Percentiles rank a stretch among this genome's conserved stretches.
phyloP scores from a whole-genome alignment of 192 early-diverging fungal species.

The Coemansia asiatica region DNA sequence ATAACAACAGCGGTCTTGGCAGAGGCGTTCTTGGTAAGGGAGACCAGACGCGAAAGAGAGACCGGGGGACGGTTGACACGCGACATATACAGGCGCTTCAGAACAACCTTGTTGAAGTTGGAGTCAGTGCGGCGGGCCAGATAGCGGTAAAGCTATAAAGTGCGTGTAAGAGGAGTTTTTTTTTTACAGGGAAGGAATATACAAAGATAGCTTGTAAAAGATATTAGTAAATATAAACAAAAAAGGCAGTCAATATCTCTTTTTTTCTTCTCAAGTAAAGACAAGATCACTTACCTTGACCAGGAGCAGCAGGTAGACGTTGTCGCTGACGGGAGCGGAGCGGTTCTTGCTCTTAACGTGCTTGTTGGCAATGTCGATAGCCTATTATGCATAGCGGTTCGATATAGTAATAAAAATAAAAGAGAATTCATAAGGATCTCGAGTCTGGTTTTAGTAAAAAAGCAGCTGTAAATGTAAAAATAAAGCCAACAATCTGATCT shows the following conservation, averaged over 20 bases:
- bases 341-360: constrained; percentile 95
- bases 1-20: constrained; percentile 94
- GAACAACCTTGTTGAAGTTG: constrained; percentile 98
- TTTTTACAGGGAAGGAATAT: no score
- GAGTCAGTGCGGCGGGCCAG: constrained; percentile 98
- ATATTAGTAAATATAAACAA: neutral
- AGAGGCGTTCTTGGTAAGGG: constrained; percentile 72
- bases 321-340: constrained; percentile 85
- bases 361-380: constrained; percentile 99
- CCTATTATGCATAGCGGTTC: constrained; percentile 53
- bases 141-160: constrained; percentile 98
- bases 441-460: neutral
- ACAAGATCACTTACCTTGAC: constrained; percentile 75
- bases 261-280: neutral
- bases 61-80: constrained; percentile 95
- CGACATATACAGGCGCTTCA: constrained; percentile 99
- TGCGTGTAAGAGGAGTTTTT: no score
- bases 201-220: neutral
- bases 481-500: no score
- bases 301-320: constrained; percentile 97
- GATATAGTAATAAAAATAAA: neutral
- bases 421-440: neutral
- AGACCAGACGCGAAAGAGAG: constrained; percentile 83
- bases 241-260: neutral
- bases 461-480: no score